Conservation (phyloP, 345 rosid species). For the Cardamine chenopodiifolia region DNA sequence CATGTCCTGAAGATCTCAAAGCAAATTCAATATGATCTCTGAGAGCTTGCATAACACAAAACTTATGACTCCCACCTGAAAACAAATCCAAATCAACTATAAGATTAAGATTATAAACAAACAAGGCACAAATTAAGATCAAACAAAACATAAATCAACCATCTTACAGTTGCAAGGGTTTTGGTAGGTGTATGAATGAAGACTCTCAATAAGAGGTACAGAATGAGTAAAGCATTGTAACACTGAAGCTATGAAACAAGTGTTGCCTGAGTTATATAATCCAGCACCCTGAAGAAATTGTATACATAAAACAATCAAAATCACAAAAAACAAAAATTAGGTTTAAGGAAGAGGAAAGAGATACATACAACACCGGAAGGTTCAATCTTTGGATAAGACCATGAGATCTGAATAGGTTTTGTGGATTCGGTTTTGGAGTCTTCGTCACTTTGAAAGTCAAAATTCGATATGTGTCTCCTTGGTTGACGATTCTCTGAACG, state of each 20-base stretch:
- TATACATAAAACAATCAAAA: too few relatives aligned
- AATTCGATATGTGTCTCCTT: neutral
- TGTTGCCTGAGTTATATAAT: slow-evolving; percentile 73
- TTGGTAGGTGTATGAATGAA: slow-evolving; percentile 48
- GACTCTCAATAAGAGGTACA: slow-evolving; percentile 66
- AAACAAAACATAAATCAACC: neutral
- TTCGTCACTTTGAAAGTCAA: neutral
- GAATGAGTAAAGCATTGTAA: slow-evolving; percentile 92
- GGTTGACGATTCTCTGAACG: neutral
- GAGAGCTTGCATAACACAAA: slow-evolving; percentile 66
- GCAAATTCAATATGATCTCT: slow-evolving; percentile 63
- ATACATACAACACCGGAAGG: slow-evolving; percentile 48
- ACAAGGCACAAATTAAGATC: neutral
- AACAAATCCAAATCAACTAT: neutral
- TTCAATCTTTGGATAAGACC: neutral
- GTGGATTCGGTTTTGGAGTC: neutral
- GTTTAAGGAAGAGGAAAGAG: neutral
- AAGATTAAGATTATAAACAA: slow-evolving; percentile 2
- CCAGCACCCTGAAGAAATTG: slow-evolving; percentile 76
- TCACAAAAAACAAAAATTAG: too few relatives aligned
- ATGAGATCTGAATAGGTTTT: neutral
- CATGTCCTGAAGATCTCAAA: slow-evolving; percentile 60
- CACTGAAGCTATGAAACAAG: slow-evolving; percentile 85
- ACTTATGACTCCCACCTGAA: slow-evolving; percentile 58
- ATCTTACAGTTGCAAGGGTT: slow-evolving; percentile 55